These are phyloP conservation scores for Cystobasidiaceae sp. DNA, from an alignment of 1,284 basidiomycete species.

Conservation along the genomic window DNA sequence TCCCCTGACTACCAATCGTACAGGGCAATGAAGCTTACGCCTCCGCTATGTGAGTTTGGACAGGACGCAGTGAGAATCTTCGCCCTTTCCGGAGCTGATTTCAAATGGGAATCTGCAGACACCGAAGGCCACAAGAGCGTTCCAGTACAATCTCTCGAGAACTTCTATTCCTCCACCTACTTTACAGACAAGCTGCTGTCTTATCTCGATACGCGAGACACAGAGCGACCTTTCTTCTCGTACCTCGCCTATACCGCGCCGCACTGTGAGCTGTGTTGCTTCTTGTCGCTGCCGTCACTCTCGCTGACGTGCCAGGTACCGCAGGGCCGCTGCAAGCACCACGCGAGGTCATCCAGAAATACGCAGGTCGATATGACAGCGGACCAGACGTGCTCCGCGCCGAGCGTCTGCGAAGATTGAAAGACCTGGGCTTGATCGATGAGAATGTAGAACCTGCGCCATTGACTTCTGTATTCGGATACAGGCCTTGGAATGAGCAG, in stretches of 20 bases:
- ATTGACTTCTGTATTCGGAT: neutral
- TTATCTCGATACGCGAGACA: slow-evolving; percentile 18
- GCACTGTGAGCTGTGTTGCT: neutral
- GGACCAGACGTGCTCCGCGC: slow-evolving; percentile 34
- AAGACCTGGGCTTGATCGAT: slow-evolving; percentile 33
- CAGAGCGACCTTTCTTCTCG: slow-evolving; percentile 34
- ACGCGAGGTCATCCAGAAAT: slow-evolving; percentile 33
- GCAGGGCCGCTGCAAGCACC: slow-evolving; percentile 37
- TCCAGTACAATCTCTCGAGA: neutral
- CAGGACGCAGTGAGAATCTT: no score
- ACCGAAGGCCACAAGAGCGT: neutral
- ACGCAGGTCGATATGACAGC: slow-evolving; percentile 28
- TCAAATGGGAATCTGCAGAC: no score
- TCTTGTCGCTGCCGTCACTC: neutral
- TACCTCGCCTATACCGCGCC: slow-evolving; percentile 38
- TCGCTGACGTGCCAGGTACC: neutral
- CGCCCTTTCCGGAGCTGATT: no score
- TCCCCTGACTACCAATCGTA: neutral
- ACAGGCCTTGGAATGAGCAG: slow-evolving; percentile 38
- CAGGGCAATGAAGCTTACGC: neutral
- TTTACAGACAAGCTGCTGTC: slow-evolving; percentile 35
- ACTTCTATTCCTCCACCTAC: slow-evolving; percentile 37
- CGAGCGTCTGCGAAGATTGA: slow-evolving; percentile 38
- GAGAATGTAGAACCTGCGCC: slow-evolving; percentile 19
- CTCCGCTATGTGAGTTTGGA: slow-evolving; percentile 3